These are phyloP conservation scores for Apiospora koreana DNA, from an alignment of 2,329 filamentous ascomycete species.

Conservation along the genomic window DNA sequence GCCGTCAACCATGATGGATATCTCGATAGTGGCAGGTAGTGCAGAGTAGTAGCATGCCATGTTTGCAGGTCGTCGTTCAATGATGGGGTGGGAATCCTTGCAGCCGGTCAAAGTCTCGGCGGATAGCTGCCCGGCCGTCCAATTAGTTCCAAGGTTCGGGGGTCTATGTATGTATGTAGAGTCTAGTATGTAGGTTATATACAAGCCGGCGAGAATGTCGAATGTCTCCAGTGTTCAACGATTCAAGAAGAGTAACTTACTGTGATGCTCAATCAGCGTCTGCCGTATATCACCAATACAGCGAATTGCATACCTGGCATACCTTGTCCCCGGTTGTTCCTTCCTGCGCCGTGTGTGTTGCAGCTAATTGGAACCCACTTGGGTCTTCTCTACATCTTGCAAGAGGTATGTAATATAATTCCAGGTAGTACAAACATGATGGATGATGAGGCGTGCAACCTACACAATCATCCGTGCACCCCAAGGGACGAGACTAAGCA, in stretches of 20 bases:
- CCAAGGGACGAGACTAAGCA: background rate
- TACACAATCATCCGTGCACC: background rate
- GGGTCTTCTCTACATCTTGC: background rate
- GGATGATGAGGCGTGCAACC: background rate
- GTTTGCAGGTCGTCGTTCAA: background rate
- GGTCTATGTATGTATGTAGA: background rate
- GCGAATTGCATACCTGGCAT: background rate
- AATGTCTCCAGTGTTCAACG: no score
- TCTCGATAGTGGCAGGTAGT: conserved; percentile 8
- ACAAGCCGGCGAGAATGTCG: no score
- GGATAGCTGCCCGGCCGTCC: conserved; percentile 5
- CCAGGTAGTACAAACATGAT: background rate
- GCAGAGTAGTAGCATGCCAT: background rate
- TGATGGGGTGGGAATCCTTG: conserved; percentile 7
- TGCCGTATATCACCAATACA: background rate
- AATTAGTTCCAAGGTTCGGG: conserved; percentile 4
- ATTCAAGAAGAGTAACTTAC: no score
- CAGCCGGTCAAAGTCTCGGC: conserved; percentile 7
- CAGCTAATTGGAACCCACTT: background rate
- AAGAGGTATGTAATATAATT: no score
- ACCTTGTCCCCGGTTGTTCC: background rate
- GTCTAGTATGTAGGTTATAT: background rate
- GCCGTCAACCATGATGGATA: background rate
- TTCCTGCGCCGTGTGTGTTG: background rate
- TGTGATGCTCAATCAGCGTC: no score